These are phyloP conservation scores for Fomitopsis pulvina DNA, from an alignment of 768 basidiomycete species.

Conservation along the genomic window DNA sequence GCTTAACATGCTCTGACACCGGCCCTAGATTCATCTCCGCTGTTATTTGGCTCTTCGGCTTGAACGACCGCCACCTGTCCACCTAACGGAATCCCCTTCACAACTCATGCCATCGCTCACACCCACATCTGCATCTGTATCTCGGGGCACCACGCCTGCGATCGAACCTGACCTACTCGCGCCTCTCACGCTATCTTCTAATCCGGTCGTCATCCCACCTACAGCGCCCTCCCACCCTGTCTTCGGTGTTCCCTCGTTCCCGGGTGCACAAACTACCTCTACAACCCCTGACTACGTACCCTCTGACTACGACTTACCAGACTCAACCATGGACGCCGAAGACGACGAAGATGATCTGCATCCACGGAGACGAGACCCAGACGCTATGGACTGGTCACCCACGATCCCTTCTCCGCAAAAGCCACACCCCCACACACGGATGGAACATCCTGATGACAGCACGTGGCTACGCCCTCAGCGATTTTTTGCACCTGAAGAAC, in stretches of 20 bases:
- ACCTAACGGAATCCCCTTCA: conserved; percentile 54
- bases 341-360: conserved; percentile 24
- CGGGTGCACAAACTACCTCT: conserved; percentile 20
- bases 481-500: conserved; percentile 73
- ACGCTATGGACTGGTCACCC: conserved; percentile 69
- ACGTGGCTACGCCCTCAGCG: conserved; percentile 61
- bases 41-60: conserved; percentile 39
- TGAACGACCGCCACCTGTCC: conserved; percentile 64
- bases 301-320: conserved; percentile 5
- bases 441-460: conserved; percentile 28
- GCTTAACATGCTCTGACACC: neutral
- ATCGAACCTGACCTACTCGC: conserved; percentile 55
- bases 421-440: conserved; percentile 8
- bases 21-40: conserved; percentile 46
- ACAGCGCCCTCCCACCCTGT: conserved; percentile 38
- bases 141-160: conserved; percentile 36
- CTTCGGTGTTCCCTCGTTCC: conserved; percentile 66
- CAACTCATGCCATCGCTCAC: conserved; percentile 24
- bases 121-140: conserved; percentile 19
- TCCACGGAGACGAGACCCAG: conserved; percentile 25
- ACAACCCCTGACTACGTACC: conserved; percentile 4
- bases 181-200: conserved; percentile 56
- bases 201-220: conserved; percentile 40
- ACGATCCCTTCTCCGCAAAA: conserved; percentile 29
- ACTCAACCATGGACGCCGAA: conserved; percentile 14